Evolutionary conservation across 371 early-diverging fungal genomes (phyloP).

Genomic region (Catenaria anguillulae): DNA sequence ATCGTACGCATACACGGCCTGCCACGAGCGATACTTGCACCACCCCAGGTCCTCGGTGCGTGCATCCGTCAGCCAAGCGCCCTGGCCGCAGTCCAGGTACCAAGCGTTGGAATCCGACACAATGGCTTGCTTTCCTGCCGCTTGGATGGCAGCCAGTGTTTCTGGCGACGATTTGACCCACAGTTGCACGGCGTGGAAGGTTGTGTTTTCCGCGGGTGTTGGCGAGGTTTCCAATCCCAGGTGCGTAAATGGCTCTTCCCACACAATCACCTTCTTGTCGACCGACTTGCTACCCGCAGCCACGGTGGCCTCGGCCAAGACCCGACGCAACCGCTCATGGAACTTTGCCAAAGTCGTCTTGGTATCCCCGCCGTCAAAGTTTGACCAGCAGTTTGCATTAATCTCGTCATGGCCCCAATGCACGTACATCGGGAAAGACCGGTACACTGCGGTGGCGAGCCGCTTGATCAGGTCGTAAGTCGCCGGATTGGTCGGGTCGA

Average conservation of each 20-base stretch:
- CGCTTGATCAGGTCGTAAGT: constrained; percentile 40
- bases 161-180: constrained; percentile 26
- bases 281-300: too few relatives aligned
- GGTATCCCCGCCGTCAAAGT: constrained; percentile 17
- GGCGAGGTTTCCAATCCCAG: constrained; percentile 5
- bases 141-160: too few relatives aligned
- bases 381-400: constrained; percentile 43
- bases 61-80: constrained; percentile 26
- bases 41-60: not conserved
- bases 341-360: constrained; percentile 13
- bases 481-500: constrained; percentile 41
- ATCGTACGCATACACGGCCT: constrained; percentile 8
- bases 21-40: not conserved
- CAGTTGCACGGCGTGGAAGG: constrained; percentile 40
- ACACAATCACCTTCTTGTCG: constrained; percentile 13
- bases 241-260: constrained; percentile 28
- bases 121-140: too few relatives aligned
- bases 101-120: constrained; percentile 21
- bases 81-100: constrained; percentile 55
- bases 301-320: constrained; percentile 12
- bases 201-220: too few relatives aligned
- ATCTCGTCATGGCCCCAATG: constrained; percentile 69
- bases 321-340: constrained; percentile 16
- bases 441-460: constrained; percentile 41
- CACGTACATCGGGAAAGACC: constrained; percentile 46